Base-by-base conservation (phyloP, 768 basidiomycete species). In the Leccinellum rugosiceps region DNA sequence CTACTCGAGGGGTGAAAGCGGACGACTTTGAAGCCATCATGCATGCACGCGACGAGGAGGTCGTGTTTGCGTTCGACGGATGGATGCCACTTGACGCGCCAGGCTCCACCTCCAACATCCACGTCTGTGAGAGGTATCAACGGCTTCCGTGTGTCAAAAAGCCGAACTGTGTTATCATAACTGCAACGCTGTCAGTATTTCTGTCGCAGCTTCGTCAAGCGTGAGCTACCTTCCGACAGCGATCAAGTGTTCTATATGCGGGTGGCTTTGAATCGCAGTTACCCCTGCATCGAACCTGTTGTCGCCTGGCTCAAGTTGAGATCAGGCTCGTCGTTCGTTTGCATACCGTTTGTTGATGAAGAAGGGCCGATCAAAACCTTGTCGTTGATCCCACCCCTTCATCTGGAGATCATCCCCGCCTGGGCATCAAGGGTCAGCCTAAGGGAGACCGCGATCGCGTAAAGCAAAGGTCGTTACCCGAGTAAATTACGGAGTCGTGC, bases 21-120 rank as follows among this genome's bases (percentile, higher is more conserved):
- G 57, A 91, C 70, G 6, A 96, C 78, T 68, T 97, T 97, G 80
- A 93, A 95, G 10, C 96, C 95, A 60, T 94, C 94, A 68, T 96
- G 95, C 97, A 98, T 99, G 67, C 91, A 94, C 0, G 95, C 97
- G n/a, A 94, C 85, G 19, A 98, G 81, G 2, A 98, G 78, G 65
- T 95, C 90, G 35, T 80, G 65, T 60, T 79, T 81, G 46, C 94
- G 81, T n/a, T 67, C 63, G 2, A 78, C 61, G 5, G 81, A 82
- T 7, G 95, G 94, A 72, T 98, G 94, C 93, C 94, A 99, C 71
- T 96, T 94, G 57, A 93, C 86, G 17, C 97, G 83, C 97, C 97
- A 99, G 11, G 85, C 90, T 3, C 97, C 97, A 13, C 97, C 97
- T 11, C 92, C 93, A 3, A 92, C 85, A 56, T 88, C 80, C 25